phyloP scores from a whole-genome alignment of 1,139 yeast species.

The Zygotorulaspora mrakii region DNA sequence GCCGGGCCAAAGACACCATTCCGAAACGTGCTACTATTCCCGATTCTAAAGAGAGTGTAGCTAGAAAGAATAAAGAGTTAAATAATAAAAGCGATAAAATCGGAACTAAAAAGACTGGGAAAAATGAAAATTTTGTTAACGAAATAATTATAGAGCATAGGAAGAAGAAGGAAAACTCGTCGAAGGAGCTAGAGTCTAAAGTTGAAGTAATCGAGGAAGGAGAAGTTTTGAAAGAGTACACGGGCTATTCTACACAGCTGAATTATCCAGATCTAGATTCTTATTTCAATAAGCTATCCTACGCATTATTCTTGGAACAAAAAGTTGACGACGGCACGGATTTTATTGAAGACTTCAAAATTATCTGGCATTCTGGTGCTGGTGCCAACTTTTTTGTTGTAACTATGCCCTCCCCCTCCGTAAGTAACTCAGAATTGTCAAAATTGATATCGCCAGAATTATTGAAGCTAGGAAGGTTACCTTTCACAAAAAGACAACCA shows the following conservation, averaged over 20 bases:
- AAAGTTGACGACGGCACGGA: conserved; percentile 43
- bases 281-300: conserved; percentile 59
- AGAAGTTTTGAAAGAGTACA: conserved; percentile 32
- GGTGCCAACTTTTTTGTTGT: conserved; percentile 41
- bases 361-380: conserved; percentile 53
- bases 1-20: too few species aligned
- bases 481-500: conserved; percentile 44
- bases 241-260: conserved; percentile 42
- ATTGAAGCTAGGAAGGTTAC: conserved; percentile 40
- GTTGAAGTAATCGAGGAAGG: conserved; percentile 34
- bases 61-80: too few species aligned
- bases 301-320: conserved; percentile 61
- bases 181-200: too few species aligned
- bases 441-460: conserved; percentile 39
- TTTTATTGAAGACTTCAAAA: conserved; percentile 46
- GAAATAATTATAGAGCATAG: too few species aligned
- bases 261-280: conserved; percentile 47
- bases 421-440: conserved; percentile 39
- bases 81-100: too few species aligned
- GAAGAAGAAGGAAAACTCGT: too few species aligned
- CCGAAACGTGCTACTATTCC: too few species aligned
- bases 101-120: too few species aligned
- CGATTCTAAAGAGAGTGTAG: too few species aligned
- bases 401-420: conserved; percentile 39
- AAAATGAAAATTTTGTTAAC: too few species aligned